Evolutionary conservation across 495 filamentous ascomycete genomes (phyloP).

Genomic region (Hapsidospora chrysogenum): DNA sequence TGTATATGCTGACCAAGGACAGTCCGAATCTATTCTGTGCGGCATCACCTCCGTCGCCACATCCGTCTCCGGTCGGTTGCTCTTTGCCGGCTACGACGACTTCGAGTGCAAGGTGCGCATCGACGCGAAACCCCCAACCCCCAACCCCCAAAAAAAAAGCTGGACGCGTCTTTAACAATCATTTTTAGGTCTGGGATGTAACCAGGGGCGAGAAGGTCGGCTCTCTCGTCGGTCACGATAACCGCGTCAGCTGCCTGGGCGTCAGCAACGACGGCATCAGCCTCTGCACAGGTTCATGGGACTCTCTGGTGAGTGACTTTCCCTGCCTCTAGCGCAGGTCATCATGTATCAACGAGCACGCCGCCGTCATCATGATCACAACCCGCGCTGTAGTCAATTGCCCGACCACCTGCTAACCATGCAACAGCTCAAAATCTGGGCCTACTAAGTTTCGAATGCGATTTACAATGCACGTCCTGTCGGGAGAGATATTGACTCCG

Average conservation of each 20-base stretch:
- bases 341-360: too few relatives aligned
- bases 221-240: conserved; percentile 91
- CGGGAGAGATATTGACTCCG: conserved; percentile 6
- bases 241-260: conserved; percentile 93
- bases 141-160: too few relatives aligned
- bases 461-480: conserved; percentile 9
- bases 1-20: conserved; percentile 7
- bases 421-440: conserved; percentile 72
- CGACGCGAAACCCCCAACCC: too few relatives aligned
- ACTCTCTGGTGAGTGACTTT: conserved; percentile 68
- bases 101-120: conserved; percentile 99
- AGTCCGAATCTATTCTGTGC: conserved; percentile 95
- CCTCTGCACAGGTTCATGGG: conserved; percentile 98
- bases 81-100: conserved; percentile 97
- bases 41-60: conserved; percentile 98
- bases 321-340: too few relatives aligned
- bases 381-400: too few relatives aligned
- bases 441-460: conserved; percentile 30
- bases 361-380: too few relatives aligned
- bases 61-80: conserved; percentile 85
- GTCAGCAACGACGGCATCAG: conserved; percentile 99
- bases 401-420: too few relatives aligned
- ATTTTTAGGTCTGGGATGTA: conserved; percentile 80
- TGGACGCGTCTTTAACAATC: too few relatives aligned
- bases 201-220: conserved; percentile 94